Conservation (phyloP, 768 basidiomycete genomes). For the Lentinus tigrinus region DNA sequence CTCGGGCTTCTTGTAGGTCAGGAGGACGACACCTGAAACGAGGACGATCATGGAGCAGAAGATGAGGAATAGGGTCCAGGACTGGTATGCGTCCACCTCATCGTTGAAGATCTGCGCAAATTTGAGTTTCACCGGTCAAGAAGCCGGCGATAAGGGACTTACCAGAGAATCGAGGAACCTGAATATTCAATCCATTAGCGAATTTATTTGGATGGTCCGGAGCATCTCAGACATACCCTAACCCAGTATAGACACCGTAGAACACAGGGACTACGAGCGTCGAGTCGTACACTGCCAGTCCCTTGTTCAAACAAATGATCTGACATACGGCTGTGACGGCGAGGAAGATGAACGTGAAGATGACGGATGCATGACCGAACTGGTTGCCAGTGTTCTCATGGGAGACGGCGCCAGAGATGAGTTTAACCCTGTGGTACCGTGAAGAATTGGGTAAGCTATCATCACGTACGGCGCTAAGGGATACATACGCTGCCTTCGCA, state of each 20-base stretch:
- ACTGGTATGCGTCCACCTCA: slow-evolving; percentile 79
- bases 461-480: neutral
- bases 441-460: neutral
- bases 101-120: slow-evolving; percentile 68
- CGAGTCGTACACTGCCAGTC: slow-evolving; percentile 86
- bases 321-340: slow-evolving; percentile 80
- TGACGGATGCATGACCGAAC: slow-evolving; percentile 77
- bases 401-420: slow-evolving; percentile 73
- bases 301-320: slow-evolving; percentile 89
- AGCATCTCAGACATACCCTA: slow-evolving; percentile 51
- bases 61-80: slow-evolving; percentile 88
- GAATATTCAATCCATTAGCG: neutral
- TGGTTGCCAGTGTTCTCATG: slow-evolving; percentile 84
- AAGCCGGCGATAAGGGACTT: neutral
- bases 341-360: slow-evolving; percentile 62
- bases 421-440: slow-evolving; percentile 58
- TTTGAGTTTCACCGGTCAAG: neutral
- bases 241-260: slow-evolving; percentile 88
- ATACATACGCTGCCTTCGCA: slow-evolving; percentile 64
- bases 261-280: slow-evolving; percentile 93
- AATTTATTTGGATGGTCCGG: neutral
- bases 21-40: slow-evolving; percentile 87
- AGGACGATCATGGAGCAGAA: slow-evolving; percentile 85
- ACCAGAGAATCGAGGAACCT: slow-evolving; percentile 63
- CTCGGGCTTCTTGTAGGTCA: slow-evolving; percentile 91